Base-by-base conservation (phyloP, 23 red algal species). In the Porphyridium purpureum region DNA sequence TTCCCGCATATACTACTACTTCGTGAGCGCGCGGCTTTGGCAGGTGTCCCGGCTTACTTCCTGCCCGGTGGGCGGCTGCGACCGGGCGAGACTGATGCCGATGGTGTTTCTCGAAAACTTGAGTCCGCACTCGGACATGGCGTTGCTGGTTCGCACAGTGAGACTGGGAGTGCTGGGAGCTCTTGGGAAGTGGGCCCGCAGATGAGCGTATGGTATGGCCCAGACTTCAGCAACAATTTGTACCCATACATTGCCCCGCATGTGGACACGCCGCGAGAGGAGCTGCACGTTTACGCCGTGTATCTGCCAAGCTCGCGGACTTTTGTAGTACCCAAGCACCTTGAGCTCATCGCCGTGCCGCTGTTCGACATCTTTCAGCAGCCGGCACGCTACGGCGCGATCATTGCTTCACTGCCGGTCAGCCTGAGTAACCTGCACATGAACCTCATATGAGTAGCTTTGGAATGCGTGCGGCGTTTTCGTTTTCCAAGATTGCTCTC, bases 181-280 rank as follows among this genome's bases (percentile, higher is more conserved):
- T n/a, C n/a, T n/a, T n/a, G n/a, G n/a, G n/a, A n/a, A n/a, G n/a
- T 50, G 8, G 29, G 2, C 31, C 1, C 35, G 2, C 44, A 62
- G 57, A 33, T 15, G 57, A 14, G 17, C n/a, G 62, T 55, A 19
- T 92, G 83, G 83, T 92, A 68, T 27, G 68, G 58, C 58, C 69
- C 69, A 50, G 83, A 92, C 55, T 80, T 80, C 54, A 31, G 48
- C 64, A 46, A 75, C 8, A 70, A 70, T 20, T 54, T 61, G 31
- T 81, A 78, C 44, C 83, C 83, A 4, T 92, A 92, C 54, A 60
- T 92, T 3, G 72, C 74, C 15, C 66, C 74, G 8, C 74, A 92
- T 35, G 74, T 92, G 25, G 80, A 72, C 11, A 78, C 69, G 24
- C 53, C 67, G 24, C 67, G 71, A 62, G 83, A 92, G 21, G 55